Conservation (phyloP, 768 basidiomycete genomes). For the Hemileccinum impolitum region DNA sequence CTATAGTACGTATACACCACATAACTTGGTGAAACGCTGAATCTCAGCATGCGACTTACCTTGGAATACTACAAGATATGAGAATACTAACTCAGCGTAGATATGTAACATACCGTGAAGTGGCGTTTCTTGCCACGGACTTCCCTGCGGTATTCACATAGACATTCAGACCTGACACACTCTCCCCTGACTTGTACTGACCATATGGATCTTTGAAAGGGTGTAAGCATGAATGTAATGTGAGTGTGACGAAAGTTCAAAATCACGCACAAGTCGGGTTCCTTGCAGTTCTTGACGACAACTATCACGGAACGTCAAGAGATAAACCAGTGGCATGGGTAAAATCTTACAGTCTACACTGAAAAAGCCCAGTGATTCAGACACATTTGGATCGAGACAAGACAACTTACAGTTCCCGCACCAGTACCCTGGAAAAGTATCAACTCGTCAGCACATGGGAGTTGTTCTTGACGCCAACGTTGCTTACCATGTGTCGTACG, state of each 20-base stretch:
- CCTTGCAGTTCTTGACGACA: conserved; percentile 68
- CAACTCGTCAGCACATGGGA: conserved; percentile 3
- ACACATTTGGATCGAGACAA: background rate
- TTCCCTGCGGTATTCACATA: conserved; percentile 56
- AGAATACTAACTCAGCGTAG: background rate
- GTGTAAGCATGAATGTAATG: conserved; percentile 3
- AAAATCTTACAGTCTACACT: conserved; percentile 68
- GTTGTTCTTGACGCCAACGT: background rate
- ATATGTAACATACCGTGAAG: conserved; percentile 62
- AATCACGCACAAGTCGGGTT: conserved; percentile 72
- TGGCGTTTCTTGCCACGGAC: conserved; percentile 82
- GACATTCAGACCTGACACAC: conserved; percentile 23
- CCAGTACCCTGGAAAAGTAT: conserved; percentile 51
- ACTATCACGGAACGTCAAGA: conserved; percentile 36
- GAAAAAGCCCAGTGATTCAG: background rate
- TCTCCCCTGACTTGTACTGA: conserved; percentile 39
- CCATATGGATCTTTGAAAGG: conserved; percentile 70
- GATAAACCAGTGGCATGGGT: background rate
- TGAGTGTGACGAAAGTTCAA: conserved; percentile 2
- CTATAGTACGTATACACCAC: conserved; percentile 36
- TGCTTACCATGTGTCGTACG: conserved; percentile 58
- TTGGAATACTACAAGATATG: conserved; percentile 63
- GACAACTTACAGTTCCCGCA: conserved; percentile 67
- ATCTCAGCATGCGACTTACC: conserved; percentile 36
- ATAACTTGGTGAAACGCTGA: conserved; percentile 5